Base-by-base conservation (phyloP, 306 rosid species). In the Prosopis cineraria region DNA sequence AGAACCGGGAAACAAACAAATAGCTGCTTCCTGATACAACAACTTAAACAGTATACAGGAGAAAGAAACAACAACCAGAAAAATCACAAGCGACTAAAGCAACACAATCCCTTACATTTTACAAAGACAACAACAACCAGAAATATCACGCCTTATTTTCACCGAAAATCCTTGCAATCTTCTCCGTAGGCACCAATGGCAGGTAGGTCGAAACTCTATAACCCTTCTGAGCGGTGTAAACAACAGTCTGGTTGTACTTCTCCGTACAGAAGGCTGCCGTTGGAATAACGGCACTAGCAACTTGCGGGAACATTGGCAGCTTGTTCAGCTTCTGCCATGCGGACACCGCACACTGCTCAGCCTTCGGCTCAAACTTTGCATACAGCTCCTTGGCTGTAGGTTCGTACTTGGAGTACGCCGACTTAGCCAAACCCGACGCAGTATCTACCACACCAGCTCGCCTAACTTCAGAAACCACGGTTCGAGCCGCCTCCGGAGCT, bases 251-350 rank as follows among this genome's bases (percentile, higher is more conserved):
- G 60, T 85, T 85, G n/a, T 85, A 85, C 84, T 82, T 85, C 74
- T 78, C 88, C 2, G 78, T 82, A 13, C 84, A 85, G 63, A 82
- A 85, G 1, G 86, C 88, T 0, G 88, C 86, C 55, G 40, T 79
- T 0, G 88, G 88, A 69, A 85, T 10, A 68, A 65, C 66, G 3
- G 33, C 86, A 29, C 68, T 62, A 4, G 91, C 97, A 43, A 90
- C 84, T 14, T 60, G 87, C 17, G 98, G 96, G 82, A 94, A 91
- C 19, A 94, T 73, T 0, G 97, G 98, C 30, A 93, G 87, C 85
- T 83, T 87, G 50, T 92, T 92, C 60, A 85, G 71, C 67, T 8
- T 79, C 77, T 53, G 59, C 88, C 88, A 85, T 0, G 88, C 88
- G 0, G 77, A 82, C 16, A 72, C 88, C 0, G 88, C 88, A 6